Evolutionary conservation across 2,329 filamentous ascomycete genomes (phyloP), one percentile per base, ranked within the genome.

Genomic region (Triangularia verruculosa): DNA sequence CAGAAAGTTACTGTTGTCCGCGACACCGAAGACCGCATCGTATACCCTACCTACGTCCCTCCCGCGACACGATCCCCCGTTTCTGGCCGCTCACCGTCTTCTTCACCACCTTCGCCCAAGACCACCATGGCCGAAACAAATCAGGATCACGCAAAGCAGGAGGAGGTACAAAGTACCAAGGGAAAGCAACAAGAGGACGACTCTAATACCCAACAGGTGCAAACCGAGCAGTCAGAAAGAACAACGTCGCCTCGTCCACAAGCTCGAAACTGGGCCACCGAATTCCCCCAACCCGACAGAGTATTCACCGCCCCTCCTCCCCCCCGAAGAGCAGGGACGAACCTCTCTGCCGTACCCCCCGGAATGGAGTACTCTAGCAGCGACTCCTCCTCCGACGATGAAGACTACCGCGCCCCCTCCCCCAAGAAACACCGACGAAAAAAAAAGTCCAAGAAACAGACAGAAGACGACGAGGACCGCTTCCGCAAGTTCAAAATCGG

Each of bases 401-500:
- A 74, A 8, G 71, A 73, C 11, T 54, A 60, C 27, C 51, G 55
- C 2, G 9, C 51, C 25, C n/a, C n/a, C 25, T 22, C 25, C 28
- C 56, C 53, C 17, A 53, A 20, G 32, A 47, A 47, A 12, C 5
- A 20, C 32, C n/a, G n/a, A n/a, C n/a, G n/a, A n/a, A 63, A 60
- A 62, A 67, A 27, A 30, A 47, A 30, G 47, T 63, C 57, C 61
- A 66, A n/a, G 53, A 59, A 54, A 32, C 32, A 60, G 3, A 39
- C 34, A 11, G 34, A 55, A 15, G 52, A 64, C 11, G 60, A 64
- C 2, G 69, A 71, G 7, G 72, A 76, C 62, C 74, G 64, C 2
- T 87, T 82, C 68, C 78, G 82, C 0, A 79, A 79, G 2, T 89
- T 91, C 73, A 78, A 78, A 43, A 79, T 91, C 17, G 81, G 80